Base-by-base conservation (phyloP, 495 filamentous ascomycete genomes). In the Trypethelium eluteriae region DNA sequence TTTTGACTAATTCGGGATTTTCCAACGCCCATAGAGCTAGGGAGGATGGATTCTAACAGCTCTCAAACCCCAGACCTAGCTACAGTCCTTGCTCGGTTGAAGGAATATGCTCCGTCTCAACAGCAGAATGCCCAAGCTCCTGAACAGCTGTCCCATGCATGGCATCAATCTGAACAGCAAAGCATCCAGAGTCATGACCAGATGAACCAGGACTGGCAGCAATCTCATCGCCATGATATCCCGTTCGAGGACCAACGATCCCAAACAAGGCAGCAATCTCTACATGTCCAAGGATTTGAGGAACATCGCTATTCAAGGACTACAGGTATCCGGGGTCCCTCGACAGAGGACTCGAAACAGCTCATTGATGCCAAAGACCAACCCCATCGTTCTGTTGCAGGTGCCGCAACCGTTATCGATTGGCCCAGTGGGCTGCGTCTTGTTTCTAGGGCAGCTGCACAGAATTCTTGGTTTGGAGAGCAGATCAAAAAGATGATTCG, bases 341-440 rank as follows among this genome's bases (percentile, higher is more conserved):
- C 38, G n/a, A 41, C 2, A 39, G 62, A 41, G 66, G 11, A 36
- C 68, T 9, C 38, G 38, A 46, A 36, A 64, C 41, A 62, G 68
- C 68, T 0, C 66, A 65, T 18, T 63, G 68, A 49, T 62, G 53
- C 47, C 69, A 66, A 32, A 36, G 53, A 59, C 14, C 36, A 2
- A 35, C 10, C 63, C 4, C 10, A 49, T 32, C 62, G 61, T 44
- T 63, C 65, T 14, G 62, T 64, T 5, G 70, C 79, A 39, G 82
- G 85, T 70, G 79, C 86, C n/a, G 75, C 83, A 32, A 82, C 77
- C 14, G 88, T 91, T 66, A 86, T 81, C 1, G 83, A 87, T 59
- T 91, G 86, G 86, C 81, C 82, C 18, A 71, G 81, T 14, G 88
- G 84, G 10, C 75, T 89, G 14, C 80, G 80, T 66, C 83, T 85